Evolutionary conservation across 2,329 filamentous ascomycete genomes (phyloP).

Genomic region (Leptographium galeiforme): DNA sequence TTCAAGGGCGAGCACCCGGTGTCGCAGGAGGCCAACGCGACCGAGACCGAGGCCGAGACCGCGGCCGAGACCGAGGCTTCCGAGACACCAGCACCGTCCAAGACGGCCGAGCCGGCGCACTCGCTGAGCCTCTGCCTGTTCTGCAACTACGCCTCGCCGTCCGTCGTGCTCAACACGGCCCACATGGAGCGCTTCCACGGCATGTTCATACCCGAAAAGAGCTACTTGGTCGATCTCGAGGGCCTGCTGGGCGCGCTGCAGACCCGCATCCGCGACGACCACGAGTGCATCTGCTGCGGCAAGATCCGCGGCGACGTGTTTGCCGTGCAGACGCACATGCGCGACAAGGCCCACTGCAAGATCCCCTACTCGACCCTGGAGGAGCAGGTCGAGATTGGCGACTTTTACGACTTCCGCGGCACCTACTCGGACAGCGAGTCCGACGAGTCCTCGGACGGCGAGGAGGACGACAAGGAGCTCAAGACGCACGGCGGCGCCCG

Average conservation of each 20-base stretch:
- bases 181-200: conserved; percentile 92
- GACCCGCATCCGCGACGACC: conserved; percentile 63
- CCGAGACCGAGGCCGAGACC: conserved; percentile 5
- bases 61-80: conserved; percentile 12
- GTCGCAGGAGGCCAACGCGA: conserved; percentile 14
- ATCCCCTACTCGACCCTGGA: conserved; percentile 82
- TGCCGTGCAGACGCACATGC: conserved; percentile 91
- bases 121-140: conserved; percentile 60
- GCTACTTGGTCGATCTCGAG: conserved; percentile 70
- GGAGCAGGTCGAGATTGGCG: conserved; percentile 85
- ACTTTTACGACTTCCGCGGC: conserved; percentile 93
- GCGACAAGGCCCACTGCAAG: conserved; percentile 92
- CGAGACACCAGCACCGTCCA: conserved; percentile 14
- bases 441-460: conserved; percentile 45
- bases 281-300: conserved; percentile 80
- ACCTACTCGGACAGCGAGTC: conserved; percentile 74
- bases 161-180: conserved; percentile 58
- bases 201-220: conserved; percentile 87
- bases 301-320: conserved; percentile 66
- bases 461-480: conserved; percentile 35
- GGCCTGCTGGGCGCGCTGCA: conserved; percentile 69
- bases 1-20: conserved; percentile 33
- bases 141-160: conserved; percentile 77
- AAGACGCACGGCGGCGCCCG: conserved; percentile 38
- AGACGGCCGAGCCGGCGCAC: conserved; percentile 22